These are phyloP conservation scores for Aspergillus kassunensis DNA, from an alignment of 495 filamentous ascomycete genomes.

Conservation along the genomic window DNA sequence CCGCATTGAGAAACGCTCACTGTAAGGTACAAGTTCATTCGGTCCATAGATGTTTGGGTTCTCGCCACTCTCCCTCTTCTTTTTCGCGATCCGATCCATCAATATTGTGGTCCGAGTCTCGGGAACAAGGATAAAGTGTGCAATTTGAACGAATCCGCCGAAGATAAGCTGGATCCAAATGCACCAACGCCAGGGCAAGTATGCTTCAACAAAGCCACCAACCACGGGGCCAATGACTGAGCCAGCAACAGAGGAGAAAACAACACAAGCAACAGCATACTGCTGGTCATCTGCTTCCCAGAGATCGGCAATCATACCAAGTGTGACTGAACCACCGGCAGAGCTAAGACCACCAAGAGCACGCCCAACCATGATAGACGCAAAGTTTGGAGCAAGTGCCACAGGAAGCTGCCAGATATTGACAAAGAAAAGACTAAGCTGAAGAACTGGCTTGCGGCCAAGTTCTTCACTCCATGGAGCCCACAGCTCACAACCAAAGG, in stretches of 20 bases:
- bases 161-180: conserved; percentile 62
- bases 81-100: conserved; percentile 58
- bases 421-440: conserved; percentile 53
- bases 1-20: conserved; percentile 52
- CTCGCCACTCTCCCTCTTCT: conserved; percentile 45
- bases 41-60: conserved; percentile 59
- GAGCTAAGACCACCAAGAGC: conserved; percentile 56
- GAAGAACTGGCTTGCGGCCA: conserved; percentile 54
- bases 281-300: conserved; percentile 59
- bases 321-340: conserved; percentile 59
- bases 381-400: conserved; percentile 51
- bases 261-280: conserved; percentile 58
- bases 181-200: conserved; percentile 50
- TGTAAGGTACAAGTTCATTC: conserved; percentile 56
- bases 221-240: conserved; percentile 59
- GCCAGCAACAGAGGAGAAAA: conserved; percentile 61
- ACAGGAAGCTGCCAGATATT: conserved; percentile 57
- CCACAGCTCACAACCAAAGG: conserved; percentile 65
- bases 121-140: conserved; percentile 52
- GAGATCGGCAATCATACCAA: conserved; percentile 60
- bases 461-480: conserved; percentile 64
- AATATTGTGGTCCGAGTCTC: conserved; percentile 57
- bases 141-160: conserved; percentile 49
- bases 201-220: conserved; percentile 54
- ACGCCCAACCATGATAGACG: conserved; percentile 53